These are phyloP conservation scores for Thelonectria discophora DNA, from an alignment of 2,329 filamentous ascomycete species.

Conservation along the genomic window DNA sequence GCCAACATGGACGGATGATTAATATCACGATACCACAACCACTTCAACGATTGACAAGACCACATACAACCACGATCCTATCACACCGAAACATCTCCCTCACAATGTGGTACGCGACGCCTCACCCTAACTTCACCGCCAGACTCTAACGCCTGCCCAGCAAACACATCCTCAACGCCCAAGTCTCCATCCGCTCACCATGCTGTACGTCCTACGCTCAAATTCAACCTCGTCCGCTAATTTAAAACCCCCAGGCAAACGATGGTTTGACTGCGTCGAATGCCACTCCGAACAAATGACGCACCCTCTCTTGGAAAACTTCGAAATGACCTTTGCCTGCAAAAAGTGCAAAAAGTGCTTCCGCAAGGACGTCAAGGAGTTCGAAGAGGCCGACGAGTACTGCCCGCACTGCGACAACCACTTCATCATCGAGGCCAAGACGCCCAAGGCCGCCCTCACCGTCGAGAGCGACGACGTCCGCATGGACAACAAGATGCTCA, in stretches of 20 bases:
- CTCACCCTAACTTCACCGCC: too few relatives aligned
- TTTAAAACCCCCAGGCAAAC: conserved; percentile 68
- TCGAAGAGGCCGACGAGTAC: conserved; percentile 97
- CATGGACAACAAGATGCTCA: conserved; percentile 89
- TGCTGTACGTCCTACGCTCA: conserved; percentile 76
- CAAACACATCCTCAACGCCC: conserved; percentile 98
- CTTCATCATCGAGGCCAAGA: conserved; percentile 89
- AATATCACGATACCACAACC: conserved; percentile 13
- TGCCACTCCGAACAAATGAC: conserved; percentile 86
- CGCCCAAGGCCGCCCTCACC: conserved; percentile 82
- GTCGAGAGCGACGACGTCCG: conserved; percentile 92
- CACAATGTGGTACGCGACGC: conserved; percentile 51
- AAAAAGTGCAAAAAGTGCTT: conserved; percentile 99
- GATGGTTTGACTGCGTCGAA: conserved; percentile 99
- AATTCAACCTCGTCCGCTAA: conserved; percentile 13
- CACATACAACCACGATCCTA: too few relatives aligned
- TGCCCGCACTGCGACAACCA: conserved; percentile 99
- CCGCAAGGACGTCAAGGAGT: conserved; percentile 89
- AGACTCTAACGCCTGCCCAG: conserved; percentile 55
- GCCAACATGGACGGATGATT: conserved; percentile 16
- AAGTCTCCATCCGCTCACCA: conserved; percentile 93
- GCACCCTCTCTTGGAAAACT: conserved; percentile 78
- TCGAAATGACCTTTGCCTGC: conserved; percentile 95
- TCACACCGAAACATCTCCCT: not conserved
- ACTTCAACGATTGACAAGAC: not conserved